These are phyloP conservation scores for Eragrostis tef DNA, from an alignment of 202 grass and related monocot species.

Conservation along the genomic window DNA sequence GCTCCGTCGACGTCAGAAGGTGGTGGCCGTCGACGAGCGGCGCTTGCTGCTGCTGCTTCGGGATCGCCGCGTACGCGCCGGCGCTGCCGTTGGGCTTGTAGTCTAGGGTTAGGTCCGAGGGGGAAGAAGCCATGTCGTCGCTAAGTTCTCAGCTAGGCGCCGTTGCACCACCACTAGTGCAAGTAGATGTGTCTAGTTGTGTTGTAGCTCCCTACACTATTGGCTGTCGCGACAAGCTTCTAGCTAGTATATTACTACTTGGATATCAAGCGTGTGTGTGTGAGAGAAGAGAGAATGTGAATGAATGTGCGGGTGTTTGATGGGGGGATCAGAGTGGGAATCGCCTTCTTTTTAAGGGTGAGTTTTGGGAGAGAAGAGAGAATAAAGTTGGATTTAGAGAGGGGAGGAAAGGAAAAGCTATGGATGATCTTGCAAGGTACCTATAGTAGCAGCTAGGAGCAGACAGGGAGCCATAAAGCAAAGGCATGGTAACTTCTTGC, in stretches of 20 bases:
- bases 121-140: conserved; percentile 62
- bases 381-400: conserved; percentile 89
- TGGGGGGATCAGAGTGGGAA: conserved; percentile 63
- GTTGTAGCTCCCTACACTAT: conserved; percentile 41
- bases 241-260: conserved; percentile 40
- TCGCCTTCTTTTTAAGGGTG: conserved; percentile 74
- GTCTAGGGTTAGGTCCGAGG: conserved; percentile 88
- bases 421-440: conserved; percentile 44
- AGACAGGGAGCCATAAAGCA: conserved; percentile 63
- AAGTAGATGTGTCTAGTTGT: conserved; percentile 21
- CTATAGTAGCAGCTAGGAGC: neutral
- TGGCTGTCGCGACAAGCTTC: conserved; percentile 25
- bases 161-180: neutral
- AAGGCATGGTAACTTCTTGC: conserved; percentile 99
- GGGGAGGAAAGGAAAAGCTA: conserved; percentile 61
- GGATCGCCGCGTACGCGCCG: conserved; percentile 27
- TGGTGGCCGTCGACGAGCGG: conserved; percentile 42
- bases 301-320: conserved; percentile 38
- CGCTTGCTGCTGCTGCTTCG: conserved; percentile 37
- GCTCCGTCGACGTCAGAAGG: conserved; percentile 39
- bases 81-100: conserved; percentile 63
- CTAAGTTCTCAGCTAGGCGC: neutral
- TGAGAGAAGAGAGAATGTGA: conserved; percentile 22
- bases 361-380: conserved; percentile 58
- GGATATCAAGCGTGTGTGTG: conserved; percentile 27